Conservation (phyloP, 257 asterid genomes). For the Eucommia ulmoides region DNA sequence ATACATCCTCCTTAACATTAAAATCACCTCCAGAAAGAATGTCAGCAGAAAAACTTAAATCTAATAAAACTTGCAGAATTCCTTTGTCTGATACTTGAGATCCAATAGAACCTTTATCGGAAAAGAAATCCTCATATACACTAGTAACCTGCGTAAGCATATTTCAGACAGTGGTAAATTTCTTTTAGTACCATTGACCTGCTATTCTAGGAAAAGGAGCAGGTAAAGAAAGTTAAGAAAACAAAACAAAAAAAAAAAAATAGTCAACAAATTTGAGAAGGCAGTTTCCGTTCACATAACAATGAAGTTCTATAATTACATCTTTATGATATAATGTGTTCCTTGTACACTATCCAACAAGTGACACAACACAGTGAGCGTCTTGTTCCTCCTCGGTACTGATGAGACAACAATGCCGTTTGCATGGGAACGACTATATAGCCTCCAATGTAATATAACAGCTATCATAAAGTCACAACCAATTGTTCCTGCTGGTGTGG, state of each 20-base stretch:
- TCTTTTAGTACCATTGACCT: too few relatives aligned
- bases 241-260: too few relatives aligned
- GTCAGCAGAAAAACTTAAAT: slow-evolving; percentile 78
- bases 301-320: too few relatives aligned
- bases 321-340: too few relatives aligned
- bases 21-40: slow-evolving; percentile 66
- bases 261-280: too few relatives aligned
- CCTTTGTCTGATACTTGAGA: slow-evolving; percentile 79
- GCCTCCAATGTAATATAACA: not conserved
- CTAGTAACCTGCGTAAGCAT: slow-evolving; percentile 45
- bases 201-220: too few relatives aligned
- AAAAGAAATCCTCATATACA: slow-evolving; percentile 61
- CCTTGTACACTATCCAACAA: too few relatives aligned
- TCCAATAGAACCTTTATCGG: slow-evolving; percentile 34
- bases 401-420: too few relatives aligned
- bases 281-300: too few relatives aligned
- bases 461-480: not conserved
- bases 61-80: slow-evolving; percentile 73
- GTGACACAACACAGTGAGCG: too few relatives aligned
- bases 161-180: not conserved
- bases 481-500: not conserved
- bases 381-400: too few relatives aligned
- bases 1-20: slow-evolving; percentile 34
- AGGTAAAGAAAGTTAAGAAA: too few relatives aligned
- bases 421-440: not conserved